These are phyloP conservation scores for Penicillium maclennaniae DNA, from an alignment of 495 filamentous ascomycete genomes.

Conservation along the genomic window DNA sequence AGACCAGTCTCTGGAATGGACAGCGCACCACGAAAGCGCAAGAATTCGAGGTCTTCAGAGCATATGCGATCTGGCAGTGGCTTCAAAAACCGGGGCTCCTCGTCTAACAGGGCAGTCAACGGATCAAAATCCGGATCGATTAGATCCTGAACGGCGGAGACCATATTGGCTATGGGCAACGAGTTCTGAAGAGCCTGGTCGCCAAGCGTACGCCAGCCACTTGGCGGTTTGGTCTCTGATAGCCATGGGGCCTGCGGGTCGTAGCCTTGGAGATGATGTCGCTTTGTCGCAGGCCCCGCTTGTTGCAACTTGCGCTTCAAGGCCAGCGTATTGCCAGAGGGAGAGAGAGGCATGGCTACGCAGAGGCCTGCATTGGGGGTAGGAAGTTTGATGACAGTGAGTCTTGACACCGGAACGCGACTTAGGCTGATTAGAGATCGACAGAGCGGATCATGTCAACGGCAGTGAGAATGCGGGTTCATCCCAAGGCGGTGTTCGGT, in stretches of 20 bases:
- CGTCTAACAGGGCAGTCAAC: slow-evolving; percentile 40
- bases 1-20: slow-evolving; percentile 59
- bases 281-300: slow-evolving; percentile 22
- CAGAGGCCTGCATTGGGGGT: slow-evolving; percentile 5
- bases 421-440: slow-evolving; percentile 2
- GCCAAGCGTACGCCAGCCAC: slow-evolving; percentile 30
- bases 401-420: background rate
- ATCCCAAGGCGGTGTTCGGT: slow-evolving; percentile 33
- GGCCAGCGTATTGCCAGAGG: slow-evolving; percentile 13
- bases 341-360: slow-evolving; percentile 20
- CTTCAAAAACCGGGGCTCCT: slow-evolving; percentile 51
- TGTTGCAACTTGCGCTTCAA: slow-evolving; percentile 32
- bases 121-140: slow-evolving; percentile 45
- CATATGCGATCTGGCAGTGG: slow-evolving; percentile 49
- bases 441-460: background rate
- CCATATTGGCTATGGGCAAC: slow-evolving; percentile 40
- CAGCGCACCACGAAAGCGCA: slow-evolving; percentile 69
- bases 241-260: slow-evolving; percentile 39
- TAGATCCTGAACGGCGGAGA: slow-evolving; percentile 40
- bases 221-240: slow-evolving; percentile 24
- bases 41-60: slow-evolving; percentile 66
- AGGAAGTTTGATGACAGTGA: background rate
- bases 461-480: background rate
- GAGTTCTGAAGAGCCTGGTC: slow-evolving; percentile 27
- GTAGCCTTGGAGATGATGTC: slow-evolving; percentile 30